These are phyloP conservation scores for Quercus lobata DNA, from an alignment of 331 rosid genomes.

Conservation along the genomic window DNA sequence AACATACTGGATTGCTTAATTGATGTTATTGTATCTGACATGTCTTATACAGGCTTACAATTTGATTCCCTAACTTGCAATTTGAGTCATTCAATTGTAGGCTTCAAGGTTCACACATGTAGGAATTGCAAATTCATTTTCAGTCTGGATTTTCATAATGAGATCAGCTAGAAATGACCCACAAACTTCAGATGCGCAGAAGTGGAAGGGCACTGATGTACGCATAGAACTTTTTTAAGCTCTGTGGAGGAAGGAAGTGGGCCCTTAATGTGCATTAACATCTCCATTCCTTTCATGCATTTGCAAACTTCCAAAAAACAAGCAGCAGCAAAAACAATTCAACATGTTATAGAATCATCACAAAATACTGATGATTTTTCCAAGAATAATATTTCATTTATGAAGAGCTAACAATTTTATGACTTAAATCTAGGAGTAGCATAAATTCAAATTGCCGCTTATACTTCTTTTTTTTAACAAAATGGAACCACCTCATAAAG, in stretches of 20 bases:
- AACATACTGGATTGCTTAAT: too few species aligned
- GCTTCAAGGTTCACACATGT: too few species aligned
- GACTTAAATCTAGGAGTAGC: conserved; percentile 17
- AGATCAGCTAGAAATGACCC: not conserved
- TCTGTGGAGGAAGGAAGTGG: too few species aligned
- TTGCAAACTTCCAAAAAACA: not conserved
- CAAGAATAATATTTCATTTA: not conserved
- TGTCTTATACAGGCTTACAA: too few species aligned
- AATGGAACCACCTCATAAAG: conserved; percentile 24
- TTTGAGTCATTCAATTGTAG: too few species aligned
- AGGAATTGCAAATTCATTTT: not conserved
- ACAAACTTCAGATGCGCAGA: not conserved
- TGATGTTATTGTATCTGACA: too few species aligned
- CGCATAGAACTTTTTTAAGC: not conserved
- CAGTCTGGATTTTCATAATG: not conserved
- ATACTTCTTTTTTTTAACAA: conserved; percentile 15
- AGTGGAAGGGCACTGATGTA: not conserved
- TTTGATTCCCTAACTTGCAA: too few species aligned
- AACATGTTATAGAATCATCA: not conserved
- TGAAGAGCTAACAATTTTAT: conserved; percentile 22
- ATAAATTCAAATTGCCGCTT: conserved; percentile 25
- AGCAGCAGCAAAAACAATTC: not conserved
- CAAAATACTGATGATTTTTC: not conserved
- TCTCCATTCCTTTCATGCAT: too few species aligned
- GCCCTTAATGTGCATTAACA: not conserved